Evolutionary conservation across 2,329 filamentous ascomycete genomes (phyloP), one percentile per base, ranked within the genome.

Genomic region (Penicillium sp.): DNA sequence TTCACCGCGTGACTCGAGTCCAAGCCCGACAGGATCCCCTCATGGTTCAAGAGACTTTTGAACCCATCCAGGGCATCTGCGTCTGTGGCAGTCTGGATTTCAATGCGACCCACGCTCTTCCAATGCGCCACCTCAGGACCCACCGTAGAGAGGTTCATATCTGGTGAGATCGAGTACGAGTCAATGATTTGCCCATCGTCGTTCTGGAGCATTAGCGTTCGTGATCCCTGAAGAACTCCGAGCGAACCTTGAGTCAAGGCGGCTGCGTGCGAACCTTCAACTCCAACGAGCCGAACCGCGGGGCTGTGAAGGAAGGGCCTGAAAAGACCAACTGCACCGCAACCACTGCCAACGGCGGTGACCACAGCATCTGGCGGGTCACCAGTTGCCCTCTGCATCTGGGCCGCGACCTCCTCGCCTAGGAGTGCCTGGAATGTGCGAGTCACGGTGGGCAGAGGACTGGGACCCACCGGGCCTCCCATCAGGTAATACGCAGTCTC

Each of bases 31-130:
- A 57, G 36, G 19, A 65, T 54, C 10, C 60, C 62, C 60, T 65
- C 62, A 46, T 63, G 58, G 51, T 55, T 52, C n/a, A 61, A 58
- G 29, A 65, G 51, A 39, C 21, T 65, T 64, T 60, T 54, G 50
- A 65, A 64, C 49, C 63, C 63, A 40, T 58, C 63, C 60, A 65
- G 63, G 63, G 63, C 62, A 58, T 62, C 63, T 44, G 58, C 51
- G 46, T 65, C 62, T 18, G 63, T 62, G 49, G 62, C 63, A 10
- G 63, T 63, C 42, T 33, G 45, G 39, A 65, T 65, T 63, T 63
- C 56, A 64, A 65, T 52, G 9, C 63, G 62, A 31, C 62, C 63
- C 51, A 43, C 53, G 16, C 58, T 52, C 55, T 63, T 65, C 63
- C 62, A 64, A 59, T 65, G 54, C 31, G 63, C 63, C 26, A 65